These are phyloP conservation scores for Dysphania ambrosioides DNA, from an alignment of 148 eudicot species.

Conservation along the genomic window DNA sequence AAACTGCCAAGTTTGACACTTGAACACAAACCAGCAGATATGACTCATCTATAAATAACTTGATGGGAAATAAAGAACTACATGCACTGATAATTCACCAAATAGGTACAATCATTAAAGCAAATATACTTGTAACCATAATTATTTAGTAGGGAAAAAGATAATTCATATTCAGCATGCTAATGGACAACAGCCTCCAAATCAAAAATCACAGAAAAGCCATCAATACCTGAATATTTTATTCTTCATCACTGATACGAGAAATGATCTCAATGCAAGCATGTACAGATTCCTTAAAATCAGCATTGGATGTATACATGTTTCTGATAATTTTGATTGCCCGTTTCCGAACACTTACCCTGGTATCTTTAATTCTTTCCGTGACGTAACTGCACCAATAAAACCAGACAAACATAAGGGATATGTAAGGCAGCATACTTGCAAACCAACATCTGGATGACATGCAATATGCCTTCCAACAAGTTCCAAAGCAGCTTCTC, in stretches of 20 bases:
- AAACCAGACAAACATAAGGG: slow-evolving; percentile 17
- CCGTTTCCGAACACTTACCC: slow-evolving; percentile 92
- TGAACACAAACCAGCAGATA: too few relatives aligned
- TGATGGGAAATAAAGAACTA: too few relatives aligned
- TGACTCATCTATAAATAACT: too few relatives aligned
- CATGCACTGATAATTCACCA: too few relatives aligned
- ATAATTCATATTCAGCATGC: too few relatives aligned
- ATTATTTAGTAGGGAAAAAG: too few relatives aligned
- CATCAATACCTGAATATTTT: slow-evolving; percentile 82
- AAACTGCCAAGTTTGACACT: too few relatives aligned
- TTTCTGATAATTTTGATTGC: slow-evolving; percentile 92
- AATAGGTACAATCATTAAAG: too few relatives aligned
- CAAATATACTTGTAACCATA: too few relatives aligned
- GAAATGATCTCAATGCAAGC: slow-evolving; percentile 93
- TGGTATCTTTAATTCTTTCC: slow-evolving; percentile 89
- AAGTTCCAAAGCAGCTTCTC: slow-evolving; percentile 98
- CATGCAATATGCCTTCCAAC: slow-evolving; percentile 96
- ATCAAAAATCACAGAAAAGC: slow-evolving; percentile 11
- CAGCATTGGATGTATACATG: slow-evolving; percentile 79
- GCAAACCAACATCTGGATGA: slow-evolving; percentile 94
- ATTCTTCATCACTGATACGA: slow-evolving; percentile 93
- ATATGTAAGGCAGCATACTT: slow-evolving; percentile 40
- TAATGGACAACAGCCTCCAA: background rate
- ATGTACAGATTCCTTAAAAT: slow-evolving; percentile 57
- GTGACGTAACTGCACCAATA: slow-evolving; percentile 37